Base-by-base conservation (phyloP, 768 basidiomycete species). In the Agaricus blazei region DNA sequence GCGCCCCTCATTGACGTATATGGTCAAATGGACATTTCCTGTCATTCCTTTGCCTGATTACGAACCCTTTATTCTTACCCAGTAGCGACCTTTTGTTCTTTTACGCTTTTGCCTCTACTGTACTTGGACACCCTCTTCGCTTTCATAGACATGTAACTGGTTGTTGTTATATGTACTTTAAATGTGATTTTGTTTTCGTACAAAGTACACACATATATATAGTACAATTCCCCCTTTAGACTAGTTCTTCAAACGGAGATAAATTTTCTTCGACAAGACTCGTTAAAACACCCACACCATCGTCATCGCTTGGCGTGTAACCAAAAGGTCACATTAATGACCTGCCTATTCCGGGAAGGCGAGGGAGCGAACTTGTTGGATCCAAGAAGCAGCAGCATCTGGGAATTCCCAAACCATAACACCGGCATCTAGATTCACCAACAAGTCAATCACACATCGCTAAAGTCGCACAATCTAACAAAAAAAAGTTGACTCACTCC, bases 401-500 rank as follows among this genome's bases (percentile, higher is more conserved):
- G 76, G 75, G 63, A 69, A 77, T 70, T 73, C 59, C 72, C 72
- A 75, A 37, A 70, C 68, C 74, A 73, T 72, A 9, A 63, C 68
- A 34, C 74, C 72, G 9, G 64, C 72, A 37, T 63, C 72, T 71
- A 19, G 19, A 19, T 19, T 19, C 19, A 19, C 19, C 19, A 19
- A 19, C 19, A 19, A 19, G 19, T 19, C 19, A 52, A 23, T 49
- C 43, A 38, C 48, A 27, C 23, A 15, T 7, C n/a, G 44, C 60
- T 27, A 34, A 8, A 11, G 34, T 34, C 34, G 52, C 23, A 50
- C 15, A 36, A 24, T 3, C 37, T 7, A 41, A 56, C 26, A 45
- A 47, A 38, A 26, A 9, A n/a, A 19, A 45, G 37, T 14, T 49
- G 19, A 72, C 85, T 69, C 56, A 84, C 84, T 78, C 88, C 88